Base-by-base conservation (phyloP, 352 stramenopile species). In the Pythium diclinum region DNA sequence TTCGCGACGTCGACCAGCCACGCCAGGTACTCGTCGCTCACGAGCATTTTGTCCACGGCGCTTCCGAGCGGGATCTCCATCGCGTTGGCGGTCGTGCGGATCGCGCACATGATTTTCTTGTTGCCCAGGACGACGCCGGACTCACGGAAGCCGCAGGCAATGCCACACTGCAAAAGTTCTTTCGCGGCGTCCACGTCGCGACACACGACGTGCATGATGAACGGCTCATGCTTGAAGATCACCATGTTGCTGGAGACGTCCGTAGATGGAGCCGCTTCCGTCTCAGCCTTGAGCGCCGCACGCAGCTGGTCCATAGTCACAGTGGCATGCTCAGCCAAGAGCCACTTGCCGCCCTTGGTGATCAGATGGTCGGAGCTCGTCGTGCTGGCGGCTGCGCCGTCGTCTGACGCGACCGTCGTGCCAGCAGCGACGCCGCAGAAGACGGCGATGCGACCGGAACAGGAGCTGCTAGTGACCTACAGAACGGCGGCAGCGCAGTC, bases 121-220 rank as follows among this genome's bases (percentile, higher is more conserved):
- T 92, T 94, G 40, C 85, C 85, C 6, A 96, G 63, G 34, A 94
- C 86, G 44, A 98, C 81, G 9, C 92, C 92, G 2, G 88, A 97
- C 65, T 98, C 92, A 6, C 91, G 82, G 54, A 96, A 97, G 19
- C 92, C 92, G 38, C 78, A 82, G 1, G 79, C 69, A 42, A 96
- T 78, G 1, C 85, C 91, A 65, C 88, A 87, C 63, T 96, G 89
- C 36, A 97, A 62, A 33, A 97, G 67, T 14, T 78, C 67, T 55
- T 96, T 90, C 6, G 89, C 92, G 1, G 83, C 70, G 13, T 90
- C 77, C 14, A 95, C 33, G 53, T 94, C 77, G 28, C 85, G 76
- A 63, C 89, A 97, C 34, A 92, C 76, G 4, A 97, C 86, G 75
- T 98, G 91, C 81, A 98, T 91, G 59, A 97, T 95, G 65, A 97